Percentiles rank a stretch among this genome's conserved stretches.
Evolutionary conservation across 371 early-diverging fungal species (phyloP).

Genomic region (Vavraia culicis): DNA sequence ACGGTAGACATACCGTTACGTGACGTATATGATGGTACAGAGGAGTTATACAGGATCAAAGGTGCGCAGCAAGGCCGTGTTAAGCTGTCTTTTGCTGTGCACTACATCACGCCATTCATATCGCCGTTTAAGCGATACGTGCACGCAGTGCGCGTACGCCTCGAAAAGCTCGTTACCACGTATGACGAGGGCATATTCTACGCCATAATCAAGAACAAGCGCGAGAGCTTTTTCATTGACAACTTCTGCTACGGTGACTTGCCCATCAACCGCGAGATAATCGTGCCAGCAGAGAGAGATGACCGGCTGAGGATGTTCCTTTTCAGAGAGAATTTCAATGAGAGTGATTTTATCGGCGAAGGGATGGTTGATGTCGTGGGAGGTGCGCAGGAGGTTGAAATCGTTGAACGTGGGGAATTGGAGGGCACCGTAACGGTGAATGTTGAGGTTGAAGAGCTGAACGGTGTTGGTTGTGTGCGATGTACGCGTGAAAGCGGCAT

Average conservation of each 20-base stretch:
- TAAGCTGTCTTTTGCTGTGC: slow-evolving; percentile 17
- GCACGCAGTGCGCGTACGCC: background rate
- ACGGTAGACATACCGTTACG: slow-evolving; percentile 20
- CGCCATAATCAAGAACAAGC: slow-evolving; percentile 27
- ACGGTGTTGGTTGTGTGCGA: slow-evolving; percentile 4
- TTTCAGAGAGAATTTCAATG: slow-evolving; percentile 32
- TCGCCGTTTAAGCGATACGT: background rate
- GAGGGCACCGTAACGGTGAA: background rate
- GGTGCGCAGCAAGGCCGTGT: slow-evolving; percentile 29
- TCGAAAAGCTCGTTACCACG: slow-evolving; percentile 9
- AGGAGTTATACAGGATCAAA: slow-evolving; percentile 24
- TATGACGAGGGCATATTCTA: slow-evolving; percentile 27
- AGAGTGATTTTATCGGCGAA: slow-evolving; percentile 24
- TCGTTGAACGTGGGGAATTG: background rate
- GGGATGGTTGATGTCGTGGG: background rate
- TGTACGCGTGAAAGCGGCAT: background rate
- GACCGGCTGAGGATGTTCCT: slow-evolving; percentile 16
- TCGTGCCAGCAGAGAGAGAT: slow-evolving; percentile 24
- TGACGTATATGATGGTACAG: slow-evolving; percentile 14
- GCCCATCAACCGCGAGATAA: slow-evolving; percentile 4
- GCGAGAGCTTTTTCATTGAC: slow-evolving; percentile 19
- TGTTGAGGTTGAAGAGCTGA: background rate
- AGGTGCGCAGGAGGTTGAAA: background rate
- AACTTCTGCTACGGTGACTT: slow-evolving; percentile 24
- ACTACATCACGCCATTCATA: slow-evolving; percentile 18